Evolutionary conservation across 2,329 filamentous ascomycete species (phyloP).

Genomic region (Neopestalotiopsis rosae): DNA sequence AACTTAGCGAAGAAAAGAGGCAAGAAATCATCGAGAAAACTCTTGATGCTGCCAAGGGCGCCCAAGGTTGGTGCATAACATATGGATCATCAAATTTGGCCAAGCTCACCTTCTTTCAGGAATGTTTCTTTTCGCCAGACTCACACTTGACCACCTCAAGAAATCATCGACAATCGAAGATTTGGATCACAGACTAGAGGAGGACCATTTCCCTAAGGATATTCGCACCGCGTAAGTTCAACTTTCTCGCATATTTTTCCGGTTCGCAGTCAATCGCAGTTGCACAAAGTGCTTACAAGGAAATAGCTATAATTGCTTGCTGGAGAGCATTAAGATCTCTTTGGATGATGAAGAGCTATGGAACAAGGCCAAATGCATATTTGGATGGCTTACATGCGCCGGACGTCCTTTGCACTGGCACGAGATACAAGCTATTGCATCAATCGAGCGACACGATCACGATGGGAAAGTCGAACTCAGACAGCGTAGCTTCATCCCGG

Average conservation of each 20-base stretch:
- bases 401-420: slow-evolving; percentile 45
- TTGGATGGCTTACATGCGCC: slow-evolving; percentile 46
- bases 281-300: too few species aligned
- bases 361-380: slow-evolving; percentile 35
- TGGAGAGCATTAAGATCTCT: slow-evolving; percentile 26
- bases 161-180: slow-evolving; percentile 25
- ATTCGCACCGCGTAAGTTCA: slow-evolving; percentile 23
- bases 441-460: slow-evolving; percentile 28
- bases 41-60: slow-evolving; percentile 10
- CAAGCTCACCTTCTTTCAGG: slow-evolving; percentile 23
- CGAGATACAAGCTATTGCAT: slow-evolving; percentile 44
- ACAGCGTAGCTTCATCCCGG: slow-evolving; percentile 28
- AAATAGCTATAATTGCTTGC: slow-evolving; percentile 35
- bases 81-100: neutral
- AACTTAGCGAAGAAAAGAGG: neutral
- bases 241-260: neutral
- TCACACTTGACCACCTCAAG: slow-evolving; percentile 36
- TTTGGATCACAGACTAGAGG: slow-evolving; percentile 28
- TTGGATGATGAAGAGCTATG: slow-evolving; percentile 24
- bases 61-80: neutral
- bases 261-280: neutral
- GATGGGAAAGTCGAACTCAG: slow-evolving; percentile 24
- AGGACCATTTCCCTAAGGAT: slow-evolving; percentile 22
- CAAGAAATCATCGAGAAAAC: neutral
- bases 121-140: slow-evolving; percentile 38